phyloP scores from a whole-genome alignment of 176 grass and related monocot genomes.

The Zizania latifolia region DNA sequence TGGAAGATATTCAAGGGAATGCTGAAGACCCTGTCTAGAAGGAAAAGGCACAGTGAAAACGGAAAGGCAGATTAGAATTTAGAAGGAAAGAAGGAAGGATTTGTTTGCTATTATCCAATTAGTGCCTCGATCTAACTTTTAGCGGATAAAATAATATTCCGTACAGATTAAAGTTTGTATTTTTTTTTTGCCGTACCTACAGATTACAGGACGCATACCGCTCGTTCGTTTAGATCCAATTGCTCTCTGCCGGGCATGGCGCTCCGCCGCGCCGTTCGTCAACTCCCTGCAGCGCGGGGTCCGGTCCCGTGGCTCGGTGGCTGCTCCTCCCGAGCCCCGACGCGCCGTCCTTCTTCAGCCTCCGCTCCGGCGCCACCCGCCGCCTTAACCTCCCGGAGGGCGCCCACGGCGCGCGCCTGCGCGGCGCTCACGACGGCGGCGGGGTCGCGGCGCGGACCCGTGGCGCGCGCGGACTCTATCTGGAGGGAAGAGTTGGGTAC shows the following conservation, averaged over 20 bases:
- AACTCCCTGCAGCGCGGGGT: neutral
- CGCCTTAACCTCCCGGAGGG: neutral
- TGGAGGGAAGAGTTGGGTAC: too few species aligned
- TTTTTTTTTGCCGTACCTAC: too few species aligned
- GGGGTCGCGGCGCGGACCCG: neutral
- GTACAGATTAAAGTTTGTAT: neutral
- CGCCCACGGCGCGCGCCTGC: neutral
- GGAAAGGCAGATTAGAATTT: slow-evolving; percentile 20
- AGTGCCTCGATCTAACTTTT: neutral
- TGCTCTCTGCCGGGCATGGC: neutral
- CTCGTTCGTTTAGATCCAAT: too few species aligned
- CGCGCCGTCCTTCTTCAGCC: neutral
- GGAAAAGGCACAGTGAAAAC: slow-evolving; percentile 18
- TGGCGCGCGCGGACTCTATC: too few species aligned
- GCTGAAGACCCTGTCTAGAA: slow-evolving; percentile 63
- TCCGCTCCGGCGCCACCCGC: neutral
- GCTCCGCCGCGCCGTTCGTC: neutral
- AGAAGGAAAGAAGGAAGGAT: neutral
- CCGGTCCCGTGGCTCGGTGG: too few species aligned
- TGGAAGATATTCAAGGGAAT: slow-evolving; percentile 83
- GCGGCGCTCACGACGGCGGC: slow-evolving; percentile 8
- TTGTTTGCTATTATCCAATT: neutral
- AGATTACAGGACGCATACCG: too few species aligned
- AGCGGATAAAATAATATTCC: too few species aligned
- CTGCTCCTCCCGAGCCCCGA: neutral